phyloP scores from a whole-genome alignment of 371 early-diverging fungal species.

The Mortierella sp. region DNA sequence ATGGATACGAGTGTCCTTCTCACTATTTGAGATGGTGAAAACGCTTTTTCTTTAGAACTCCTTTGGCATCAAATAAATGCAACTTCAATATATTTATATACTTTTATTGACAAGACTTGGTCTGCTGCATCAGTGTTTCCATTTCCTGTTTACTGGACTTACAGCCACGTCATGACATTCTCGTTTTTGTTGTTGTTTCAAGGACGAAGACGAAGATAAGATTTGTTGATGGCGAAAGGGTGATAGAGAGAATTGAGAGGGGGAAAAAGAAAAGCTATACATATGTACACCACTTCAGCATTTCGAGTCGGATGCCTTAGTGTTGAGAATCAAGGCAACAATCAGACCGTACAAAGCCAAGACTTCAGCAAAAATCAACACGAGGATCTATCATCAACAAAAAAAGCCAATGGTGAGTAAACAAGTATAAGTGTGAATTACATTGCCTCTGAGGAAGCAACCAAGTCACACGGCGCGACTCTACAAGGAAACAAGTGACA shows the following conservation, averaged over 20 bases:
- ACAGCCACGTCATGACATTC: too few relatives aligned
- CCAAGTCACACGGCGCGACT: not conserved
- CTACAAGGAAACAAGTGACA: not conserved
- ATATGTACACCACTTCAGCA: conserved; percentile 16
- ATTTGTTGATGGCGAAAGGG: not conserved
- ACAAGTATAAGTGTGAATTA: not conserved
- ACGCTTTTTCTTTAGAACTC: not conserved
- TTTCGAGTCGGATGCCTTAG: conserved; percentile 64
- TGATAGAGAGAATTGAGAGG: not conserved
- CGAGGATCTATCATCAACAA: conserved; percentile 67
- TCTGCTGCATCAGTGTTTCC: too few relatives aligned
- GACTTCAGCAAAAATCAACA: conserved; percentile 96
- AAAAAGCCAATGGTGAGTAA: conserved; percentile 2
- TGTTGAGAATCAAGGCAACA: conserved; percentile 86
- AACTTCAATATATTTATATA: too few relatives aligned
- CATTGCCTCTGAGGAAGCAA: not conserved
- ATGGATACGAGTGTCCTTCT: conserved; percentile 60
- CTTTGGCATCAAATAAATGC: not conserved
- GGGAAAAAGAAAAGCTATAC: not conserved
- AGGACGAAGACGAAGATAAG: not conserved
- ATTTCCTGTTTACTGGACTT: too few relatives aligned
- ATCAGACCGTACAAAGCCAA: conserved; percentile 92
- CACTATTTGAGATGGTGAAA: conserved; percentile 65
- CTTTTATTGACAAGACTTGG: too few relatives aligned
- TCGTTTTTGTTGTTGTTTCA: too few relatives aligned